A percentile compares a stretch with the other conserved stretches of the same genome.
Conservation (phyloP, 2,329 filamentous ascomycete genomes). For the Apiospora arundinis region DNA sequence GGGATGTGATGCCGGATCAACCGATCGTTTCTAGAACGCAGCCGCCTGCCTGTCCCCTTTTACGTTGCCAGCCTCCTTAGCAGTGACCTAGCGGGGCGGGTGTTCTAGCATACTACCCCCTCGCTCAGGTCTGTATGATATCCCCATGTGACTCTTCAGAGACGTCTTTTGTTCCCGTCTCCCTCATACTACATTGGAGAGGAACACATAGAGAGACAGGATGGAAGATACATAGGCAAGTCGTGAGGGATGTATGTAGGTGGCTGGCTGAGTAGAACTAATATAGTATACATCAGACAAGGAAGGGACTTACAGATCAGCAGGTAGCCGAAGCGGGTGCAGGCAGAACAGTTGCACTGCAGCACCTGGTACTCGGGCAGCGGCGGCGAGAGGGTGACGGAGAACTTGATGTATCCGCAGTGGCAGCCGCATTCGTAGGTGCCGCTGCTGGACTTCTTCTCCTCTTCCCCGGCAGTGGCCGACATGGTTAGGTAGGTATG, state of each 20-base stretch:
- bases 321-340: conserved; percentile 56
- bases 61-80: too few species aligned
- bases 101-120: too few species aligned
- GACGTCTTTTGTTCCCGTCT: too few species aligned
- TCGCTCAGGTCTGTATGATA: too few species aligned
- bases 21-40: too few species aligned
- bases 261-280: too few species aligned
- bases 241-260: too few species aligned
- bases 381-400: conserved; percentile 54
- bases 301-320: conserved; percentile 49
- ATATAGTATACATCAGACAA: neutral
- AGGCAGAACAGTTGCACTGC: conserved; percentile 62
- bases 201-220: neutral
- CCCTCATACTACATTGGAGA: too few species aligned
- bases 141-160: too few species aligned
- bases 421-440: conserved; percentile 59
- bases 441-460: conserved; percentile 34
- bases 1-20: too few species aligned
- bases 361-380: conserved; percentile 52
- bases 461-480: neutral
- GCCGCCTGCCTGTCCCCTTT: too few species aligned
- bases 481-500: neutral
- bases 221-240: neutral
- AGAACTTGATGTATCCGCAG: conserved; percentile 57
- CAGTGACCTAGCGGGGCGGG: too few species aligned